A percentile compares a stretch with the other conserved stretches of the same genome.
These are phyloP conservation scores for Metschnikowia koreensis DNA, from an alignment of 805 yeast genomes.

Conservation along the genomic window DNA sequence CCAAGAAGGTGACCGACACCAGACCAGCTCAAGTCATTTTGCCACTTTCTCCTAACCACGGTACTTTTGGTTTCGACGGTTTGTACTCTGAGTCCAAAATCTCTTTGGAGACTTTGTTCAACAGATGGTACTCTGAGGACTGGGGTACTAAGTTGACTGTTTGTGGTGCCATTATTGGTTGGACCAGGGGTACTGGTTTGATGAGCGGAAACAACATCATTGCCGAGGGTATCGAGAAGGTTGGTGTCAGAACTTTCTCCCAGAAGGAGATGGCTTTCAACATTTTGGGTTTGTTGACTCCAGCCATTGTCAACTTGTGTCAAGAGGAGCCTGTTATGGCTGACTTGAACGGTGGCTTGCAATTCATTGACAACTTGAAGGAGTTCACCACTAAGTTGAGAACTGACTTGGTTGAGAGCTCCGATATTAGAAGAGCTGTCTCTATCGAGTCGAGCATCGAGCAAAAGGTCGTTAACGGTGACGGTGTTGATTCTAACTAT, in stretches of 20 bases:
- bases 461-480: slow-evolving; percentile 81
- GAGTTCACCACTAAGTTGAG: slow-evolving; percentile 81
- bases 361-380: slow-evolving; percentile 86
- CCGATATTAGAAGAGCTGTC: slow-evolving; percentile 94
- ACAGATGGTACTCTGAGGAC: slow-evolving; percentile 98
- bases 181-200: slow-evolving; percentile 99
- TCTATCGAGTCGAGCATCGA: slow-evolving; percentile 91
- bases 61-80: slow-evolving; percentile 98
- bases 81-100: slow-evolving; percentile 96
- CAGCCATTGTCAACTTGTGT: slow-evolving; percentile 78
- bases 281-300: slow-evolving; percentile 88
- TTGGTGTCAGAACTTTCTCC: slow-evolving; percentile 96
- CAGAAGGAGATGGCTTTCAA: slow-evolving; percentile 99
- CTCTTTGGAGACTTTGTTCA: slow-evolving; percentile 91
- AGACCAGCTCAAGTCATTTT: slow-evolving; percentile 97
- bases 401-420: slow-evolving; percentile 68
- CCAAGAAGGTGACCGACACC: slow-evolving; percentile 81
- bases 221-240: slow-evolving; percentile 94
- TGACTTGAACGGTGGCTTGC: slow-evolving; percentile 98
- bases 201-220: slow-evolving; percentile 96
- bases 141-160: slow-evolving; percentile 93
- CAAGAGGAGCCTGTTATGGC: slow-evolving; percentile 96
- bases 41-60: slow-evolving; percentile 98
- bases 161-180: slow-evolving; percentile 98
- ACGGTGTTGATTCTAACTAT: slow-evolving; percentile 82